Conservation (phyloP, 2,329 filamentous ascomycete genomes). For the Ceratocystis ficicola region DNA sequence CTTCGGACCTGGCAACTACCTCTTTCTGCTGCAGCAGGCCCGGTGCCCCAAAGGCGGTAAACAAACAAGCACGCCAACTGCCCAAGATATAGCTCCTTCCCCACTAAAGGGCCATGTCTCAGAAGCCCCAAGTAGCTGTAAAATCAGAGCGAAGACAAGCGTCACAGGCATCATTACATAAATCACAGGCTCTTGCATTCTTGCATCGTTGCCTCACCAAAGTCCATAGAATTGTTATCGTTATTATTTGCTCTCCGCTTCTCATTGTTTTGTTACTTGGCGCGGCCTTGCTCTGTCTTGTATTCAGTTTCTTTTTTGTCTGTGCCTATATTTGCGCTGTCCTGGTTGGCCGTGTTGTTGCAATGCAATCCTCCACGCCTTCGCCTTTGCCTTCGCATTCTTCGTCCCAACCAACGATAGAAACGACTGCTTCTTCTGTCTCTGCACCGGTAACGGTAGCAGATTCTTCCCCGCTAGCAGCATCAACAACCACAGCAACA, state of each 20-base stretch:
- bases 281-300: conserved; percentile 18
- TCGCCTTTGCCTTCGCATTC: not conserved
- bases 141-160: not conserved
- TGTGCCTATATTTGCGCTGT: conserved; percentile 16
- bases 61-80: not conserved
- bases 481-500: conserved; percentile 15
- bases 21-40: not conserved
- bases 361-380: conserved; percentile 14
- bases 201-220: not conserved
- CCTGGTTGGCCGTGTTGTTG: conserved; percentile 13
- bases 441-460: not conserved
- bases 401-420: not conserved
- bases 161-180: not conserved
- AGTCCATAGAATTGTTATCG: not conserved
- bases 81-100: not conserved
- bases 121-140: not conserved
- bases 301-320: conserved; percentile 19
- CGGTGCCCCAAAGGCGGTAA: conserved; percentile 1
- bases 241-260: conserved; percentile 15
- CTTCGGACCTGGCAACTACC: not conserved
- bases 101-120: conserved; percentile 3
- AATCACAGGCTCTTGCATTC: conserved; percentile 3
- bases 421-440: conserved; percentile 2
- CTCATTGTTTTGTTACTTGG: conserved; percentile 12
- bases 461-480: not conserved